Percentiles rank a stretch among this genome's conserved stretches.
Conservation (phyloP, 148 eudicot species). For the Silene uniflora region DNA sequence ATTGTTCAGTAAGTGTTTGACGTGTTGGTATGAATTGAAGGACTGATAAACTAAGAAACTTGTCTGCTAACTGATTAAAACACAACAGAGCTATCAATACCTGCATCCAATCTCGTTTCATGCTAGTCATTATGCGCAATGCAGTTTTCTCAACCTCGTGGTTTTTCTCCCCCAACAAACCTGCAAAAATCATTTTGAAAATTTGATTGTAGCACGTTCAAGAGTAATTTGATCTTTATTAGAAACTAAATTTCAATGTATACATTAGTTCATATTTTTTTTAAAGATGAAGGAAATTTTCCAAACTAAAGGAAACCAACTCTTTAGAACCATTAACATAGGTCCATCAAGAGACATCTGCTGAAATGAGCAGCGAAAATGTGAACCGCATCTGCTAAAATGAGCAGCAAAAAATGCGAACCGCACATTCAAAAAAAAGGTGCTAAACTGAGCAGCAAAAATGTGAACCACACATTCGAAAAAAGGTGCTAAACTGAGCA, state of each 20-base stretch:
- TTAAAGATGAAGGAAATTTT: neutral
- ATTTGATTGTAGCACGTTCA: neutral
- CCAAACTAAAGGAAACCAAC: neutral
- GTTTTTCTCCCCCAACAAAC: constrained; percentile 40
- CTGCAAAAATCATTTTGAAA: constrained; percentile 27
- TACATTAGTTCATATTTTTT: neutral
- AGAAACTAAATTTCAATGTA: neutral
- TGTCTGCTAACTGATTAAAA: neutral
- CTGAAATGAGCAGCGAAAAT: neutral
- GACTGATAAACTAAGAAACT: neutral
- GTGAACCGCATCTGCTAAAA: neutral
- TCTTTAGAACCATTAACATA: neutral
- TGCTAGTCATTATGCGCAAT: constrained; percentile 69
- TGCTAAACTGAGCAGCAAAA: neutral
- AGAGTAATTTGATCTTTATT: neutral
- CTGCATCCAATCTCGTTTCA: constrained; percentile 98
- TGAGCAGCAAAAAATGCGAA: neutral
- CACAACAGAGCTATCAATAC: constrained; percentile 24
- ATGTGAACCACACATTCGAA: too few species aligned
- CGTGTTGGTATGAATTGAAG: neutral
- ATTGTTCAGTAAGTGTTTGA: neutral
- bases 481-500: neutral
- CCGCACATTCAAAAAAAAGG: neutral
- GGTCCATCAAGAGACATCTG: neutral
- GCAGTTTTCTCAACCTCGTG: constrained; percentile 53